Conservation (phyloP, 2,329 filamentous ascomycete genomes). For the Lachnellula cervina region DNA sequence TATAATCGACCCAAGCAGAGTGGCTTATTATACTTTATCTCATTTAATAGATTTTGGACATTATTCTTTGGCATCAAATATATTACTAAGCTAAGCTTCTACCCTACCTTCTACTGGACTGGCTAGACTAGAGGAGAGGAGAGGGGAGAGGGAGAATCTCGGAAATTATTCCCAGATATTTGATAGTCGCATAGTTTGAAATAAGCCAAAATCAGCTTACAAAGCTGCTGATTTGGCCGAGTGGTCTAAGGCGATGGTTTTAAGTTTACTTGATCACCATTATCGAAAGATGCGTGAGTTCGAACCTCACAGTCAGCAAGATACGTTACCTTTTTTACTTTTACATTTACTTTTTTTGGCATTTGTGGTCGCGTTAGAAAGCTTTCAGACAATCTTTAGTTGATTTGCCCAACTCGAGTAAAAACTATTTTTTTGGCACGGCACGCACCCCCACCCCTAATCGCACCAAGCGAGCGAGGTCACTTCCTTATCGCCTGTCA, state of each 20-base stretch:
- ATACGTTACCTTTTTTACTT: conserved; percentile 8
- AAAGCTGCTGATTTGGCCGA: conserved; percentile 6
- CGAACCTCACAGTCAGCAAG: conserved; percentile 28
- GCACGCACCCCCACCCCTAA: too few species aligned
- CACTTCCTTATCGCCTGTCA: neutral
- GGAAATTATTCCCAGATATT: too few species aligned
- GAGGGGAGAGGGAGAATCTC: too few species aligned
- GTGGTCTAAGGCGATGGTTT: conserved; percentile 30
- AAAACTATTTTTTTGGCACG: neutral
- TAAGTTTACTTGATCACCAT: conserved; percentile 26
- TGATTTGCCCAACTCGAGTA: neutral
- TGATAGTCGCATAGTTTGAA: neutral
- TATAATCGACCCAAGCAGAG: too few species aligned
- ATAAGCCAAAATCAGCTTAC: neutral
- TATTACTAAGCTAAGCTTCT: too few species aligned
- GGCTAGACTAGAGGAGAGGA: too few species aligned
- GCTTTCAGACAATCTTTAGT: neutral
- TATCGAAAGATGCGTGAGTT: conserved; percentile 31
- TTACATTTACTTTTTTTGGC: neutral
- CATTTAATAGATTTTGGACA: too few species aligned
- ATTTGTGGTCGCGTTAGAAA: neutral
- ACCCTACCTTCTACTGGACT: too few species aligned
- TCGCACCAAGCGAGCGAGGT: neutral
- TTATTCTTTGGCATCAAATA: too few species aligned
- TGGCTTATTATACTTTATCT: too few species aligned